A percentile compares a stretch with the other conserved stretches of the same genome.
Evolutionary conservation across 106 monocot species (phyloP).

Genomic region (Dendrobium officinale): DNA sequence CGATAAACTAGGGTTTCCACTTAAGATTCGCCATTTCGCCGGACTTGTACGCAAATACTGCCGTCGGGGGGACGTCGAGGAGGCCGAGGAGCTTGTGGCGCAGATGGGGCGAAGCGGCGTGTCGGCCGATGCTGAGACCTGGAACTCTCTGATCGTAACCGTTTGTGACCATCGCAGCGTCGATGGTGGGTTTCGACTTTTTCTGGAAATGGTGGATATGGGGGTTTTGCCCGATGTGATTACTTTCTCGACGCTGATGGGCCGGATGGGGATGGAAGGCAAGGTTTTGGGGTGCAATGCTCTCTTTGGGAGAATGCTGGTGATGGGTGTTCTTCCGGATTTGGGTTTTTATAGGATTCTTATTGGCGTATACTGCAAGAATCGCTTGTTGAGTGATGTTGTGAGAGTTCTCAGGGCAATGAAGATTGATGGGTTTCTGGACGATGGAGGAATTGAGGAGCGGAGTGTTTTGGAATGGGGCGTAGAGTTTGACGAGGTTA

Average conservation of each 20-base stretch:
- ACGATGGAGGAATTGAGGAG: not conserved
- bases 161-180: not conserved
- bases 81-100: slow-evolving; percentile 4
- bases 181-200: slow-evolving; percentile 7
- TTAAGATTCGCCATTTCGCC: slow-evolving; percentile 5
- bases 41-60: not conserved
- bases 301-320: slow-evolving; percentile 13
- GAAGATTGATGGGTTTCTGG: not conserved
- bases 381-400: slow-evolving; percentile 8
- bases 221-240: slow-evolving; percentile 19
- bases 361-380: slow-evolving; percentile 11
- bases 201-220: slow-evolving; percentile 3
- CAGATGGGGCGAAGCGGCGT: not conserved
- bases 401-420: slow-evolving; percentile 1
- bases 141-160: slow-evolving; percentile 8
- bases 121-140: not conserved
- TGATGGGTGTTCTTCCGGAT: slow-evolving; percentile 13
- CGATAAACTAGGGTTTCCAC: slow-evolving; percentile 7
- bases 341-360: slow-evolving; percentile 8
- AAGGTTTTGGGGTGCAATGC: slow-evolving; percentile 10
- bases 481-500: not conserved
- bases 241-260: slow-evolving; percentile 15
- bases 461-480: not conserved
- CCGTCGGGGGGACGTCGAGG: not conserved
- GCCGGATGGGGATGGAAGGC: slow-evolving; percentile 13